Evolutionary conservation across 768 basidiomycete genomes (phyloP), one percentile per base, ranked within the genome.

Genomic region (Boletus pseudopeckii): DNA sequence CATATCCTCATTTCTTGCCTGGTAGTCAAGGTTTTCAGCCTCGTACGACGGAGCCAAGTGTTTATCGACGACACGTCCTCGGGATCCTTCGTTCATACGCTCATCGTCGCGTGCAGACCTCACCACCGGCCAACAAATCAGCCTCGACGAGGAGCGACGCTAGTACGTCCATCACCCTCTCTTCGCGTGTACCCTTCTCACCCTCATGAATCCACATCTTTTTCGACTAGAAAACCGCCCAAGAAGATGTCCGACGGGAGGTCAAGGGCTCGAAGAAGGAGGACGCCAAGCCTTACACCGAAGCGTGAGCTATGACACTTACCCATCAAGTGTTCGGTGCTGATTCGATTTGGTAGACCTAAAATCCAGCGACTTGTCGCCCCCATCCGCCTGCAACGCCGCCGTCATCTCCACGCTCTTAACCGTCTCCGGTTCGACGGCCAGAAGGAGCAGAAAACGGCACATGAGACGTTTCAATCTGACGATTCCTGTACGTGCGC

Each of bases 201-300:
- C n/a, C 26, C 15, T 8, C 18, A 13, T 14, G 28, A 71, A 95
- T 92, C 77, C 93, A 93, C 73, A 69, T 92, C 79, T 94, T 98
- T 80, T 93, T 88, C 78, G 93, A 97, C 77, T 96, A 96, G 86
- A 90, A 90, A 76, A 93, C 98, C 78, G 68, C 92, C 26, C 92
- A 96, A 71, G 95, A 98, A 77, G 91, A 97, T 61, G 86, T 98
- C 64, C 79, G 93, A 65, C 79, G 95, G 63, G 94, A 97, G 77
- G 92, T 98, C 43, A 85, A 75, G 74, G 86, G 85, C 72, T 62
- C 78, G 67, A 97, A 95, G 86, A 97, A 96, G 81, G 82, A 83
- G 66, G 76, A 80, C 59, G 90, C 87, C 47, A 97, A 97, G 80
- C 89, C 94, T 41, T 96, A 94, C 76, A 92, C n/a, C n/a, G n/a